Base-by-base conservation (phyloP, 2,329 filamentous ascomycete genomes). In the Scleromitrula shiraiana region DNA sequence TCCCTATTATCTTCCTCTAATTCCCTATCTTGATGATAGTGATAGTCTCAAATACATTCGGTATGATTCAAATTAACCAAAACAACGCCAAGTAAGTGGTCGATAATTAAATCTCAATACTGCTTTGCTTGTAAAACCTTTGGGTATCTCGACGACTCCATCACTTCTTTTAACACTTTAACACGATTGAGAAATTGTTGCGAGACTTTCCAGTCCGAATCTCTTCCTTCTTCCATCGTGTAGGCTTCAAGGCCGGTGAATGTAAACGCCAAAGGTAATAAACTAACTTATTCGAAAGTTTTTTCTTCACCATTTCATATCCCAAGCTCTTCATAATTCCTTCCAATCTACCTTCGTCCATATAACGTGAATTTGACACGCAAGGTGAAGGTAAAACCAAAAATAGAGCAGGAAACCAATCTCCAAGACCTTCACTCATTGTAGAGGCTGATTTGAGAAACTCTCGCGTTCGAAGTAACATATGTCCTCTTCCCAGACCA, bases 301-400 rank as follows among this genome's bases (percentile, higher is more conserved):
- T 96, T 55, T 73, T 76, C 58, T 78, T 71, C 8, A 75, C 64
- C 58, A 82, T 67, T 10, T 65, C 66, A 64, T 90, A 97, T 1
- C 91, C 90, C 30, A 98, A 67, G 40, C 76, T 78, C 3, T 65
- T 64, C 87, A 97, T 88, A 51, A 98, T 87, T 4, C 74, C 72
- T 7, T 76, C 66, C 19, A 98, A 67, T 43, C 78, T 76, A 15
- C 71, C 65, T 53, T 90, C 81, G 47, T 88, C 83, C 62, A 95
- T 78, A 63, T 98, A 98, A 42, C 93, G 79, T 14, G 90, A 96
- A 64, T 98, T 98, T 19, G 78, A 76, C 41, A 97, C 75, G 61
- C 93, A 98, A 17, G 91, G 85, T 26, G 87, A 80, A 2, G 93
- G 93, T 2, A 98, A 70, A 8, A 98, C 93, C 24, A 98, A 70